phyloP scores from a whole-genome alignment of 177 flowering plant species.

The Vitis hybrid region DNA sequence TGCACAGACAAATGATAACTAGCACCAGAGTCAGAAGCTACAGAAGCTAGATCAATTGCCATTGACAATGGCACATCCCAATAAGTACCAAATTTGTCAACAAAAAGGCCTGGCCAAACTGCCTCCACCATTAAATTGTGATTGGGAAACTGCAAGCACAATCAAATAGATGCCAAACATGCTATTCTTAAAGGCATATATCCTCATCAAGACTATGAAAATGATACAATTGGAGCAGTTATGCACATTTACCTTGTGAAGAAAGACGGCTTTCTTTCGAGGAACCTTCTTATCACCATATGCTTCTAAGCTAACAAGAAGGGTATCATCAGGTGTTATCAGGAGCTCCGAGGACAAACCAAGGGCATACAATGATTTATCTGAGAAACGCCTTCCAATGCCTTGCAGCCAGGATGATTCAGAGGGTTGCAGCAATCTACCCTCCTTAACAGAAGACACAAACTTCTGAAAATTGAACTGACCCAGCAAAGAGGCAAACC shows the following conservation, averaged over 20 bases:
- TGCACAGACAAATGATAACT: slow-evolving; percentile 68
- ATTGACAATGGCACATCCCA: slow-evolving; percentile 84
- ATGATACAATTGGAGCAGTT: too few relatives aligned
- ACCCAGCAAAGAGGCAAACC: slow-evolving; percentile 68
- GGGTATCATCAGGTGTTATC: slow-evolving; percentile 53
- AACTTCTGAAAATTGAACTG: slow-evolving; percentile 79
- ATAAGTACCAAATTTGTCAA: slow-evolving; percentile 61
- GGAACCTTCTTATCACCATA: slow-evolving; percentile 32
- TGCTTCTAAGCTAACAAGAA: slow-evolving; percentile 56
- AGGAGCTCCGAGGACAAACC: slow-evolving; percentile 62
- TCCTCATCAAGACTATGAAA: not conserved
- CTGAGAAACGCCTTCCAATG: slow-evolving; percentile 38
- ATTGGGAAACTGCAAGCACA: slow-evolving; percentile 61
- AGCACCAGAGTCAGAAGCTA: slow-evolving; percentile 59
- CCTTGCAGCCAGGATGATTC: slow-evolving; percentile 42
- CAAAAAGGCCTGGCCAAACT: slow-evolving; percentile 70
- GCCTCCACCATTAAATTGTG: slow-evolving; percentile 74
- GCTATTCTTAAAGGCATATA: not conserved
- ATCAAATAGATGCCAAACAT: slow-evolving; percentile 9
- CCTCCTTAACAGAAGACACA: slow-evolving; percentile 42
- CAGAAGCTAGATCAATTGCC: slow-evolving; percentile 71
- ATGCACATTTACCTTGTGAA: slow-evolving; percentile 52
- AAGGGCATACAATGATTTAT: slow-evolving; percentile 68
- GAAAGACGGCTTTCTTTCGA: slow-evolving; percentile 64
- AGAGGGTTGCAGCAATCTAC: slow-evolving; percentile 7